Percentiles rank a stretch among this genome's conserved stretches.
Conservation (phyloP, 164 flowering plant species). For the Berberis thunbergii region DNA sequence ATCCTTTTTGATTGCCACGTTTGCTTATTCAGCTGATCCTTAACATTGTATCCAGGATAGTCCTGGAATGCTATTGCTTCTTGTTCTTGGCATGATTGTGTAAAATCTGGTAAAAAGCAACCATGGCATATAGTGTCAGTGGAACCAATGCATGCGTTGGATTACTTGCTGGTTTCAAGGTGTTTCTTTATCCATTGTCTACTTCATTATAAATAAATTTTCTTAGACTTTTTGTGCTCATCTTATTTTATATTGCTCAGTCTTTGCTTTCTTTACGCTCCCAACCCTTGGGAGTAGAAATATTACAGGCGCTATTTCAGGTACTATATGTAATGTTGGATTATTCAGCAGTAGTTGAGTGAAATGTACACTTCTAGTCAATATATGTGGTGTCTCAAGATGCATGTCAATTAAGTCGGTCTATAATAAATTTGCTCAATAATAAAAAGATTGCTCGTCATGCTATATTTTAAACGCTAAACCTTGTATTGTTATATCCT, state of each 20-base stretch:
- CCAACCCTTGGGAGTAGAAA: slow-evolving; percentile 54
- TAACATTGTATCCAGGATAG: slow-evolving; percentile 45
- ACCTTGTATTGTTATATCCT: no score
- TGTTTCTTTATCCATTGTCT: slow-evolving; percentile 8
- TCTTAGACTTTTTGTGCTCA: neutral
- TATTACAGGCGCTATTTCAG: slow-evolving; percentile 79
- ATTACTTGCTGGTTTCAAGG: slow-evolving; percentile 86
- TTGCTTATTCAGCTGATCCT: slow-evolving; percentile 1
- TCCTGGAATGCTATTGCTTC: slow-evolving; percentile 65
- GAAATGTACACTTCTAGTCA: no score
- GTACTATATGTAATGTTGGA: slow-evolving; percentile 21
- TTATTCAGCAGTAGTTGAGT: neutral
- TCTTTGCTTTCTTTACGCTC: slow-evolving; percentile 64
- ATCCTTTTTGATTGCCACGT: neutral
- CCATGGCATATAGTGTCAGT: slow-evolving; percentile 63
- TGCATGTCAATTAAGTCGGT: no score
- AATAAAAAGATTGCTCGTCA: no score
- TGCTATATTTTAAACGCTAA: no score
- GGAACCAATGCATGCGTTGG: slow-evolving; percentile 87
- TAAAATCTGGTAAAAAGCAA: slow-evolving; percentile 75
- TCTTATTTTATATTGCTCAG: slow-evolving; percentile 22
- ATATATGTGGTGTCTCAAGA: no score
- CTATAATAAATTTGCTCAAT: no score
- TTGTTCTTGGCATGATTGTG: slow-evolving; percentile 65
- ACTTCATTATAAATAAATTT: no score